A percentile compares a stretch with the other conserved stretches of the same genome.
Evolutionary conservation across 306 rosid species (phyloP).

Genomic region (Cyamopsis tetragonoloba): DNA sequence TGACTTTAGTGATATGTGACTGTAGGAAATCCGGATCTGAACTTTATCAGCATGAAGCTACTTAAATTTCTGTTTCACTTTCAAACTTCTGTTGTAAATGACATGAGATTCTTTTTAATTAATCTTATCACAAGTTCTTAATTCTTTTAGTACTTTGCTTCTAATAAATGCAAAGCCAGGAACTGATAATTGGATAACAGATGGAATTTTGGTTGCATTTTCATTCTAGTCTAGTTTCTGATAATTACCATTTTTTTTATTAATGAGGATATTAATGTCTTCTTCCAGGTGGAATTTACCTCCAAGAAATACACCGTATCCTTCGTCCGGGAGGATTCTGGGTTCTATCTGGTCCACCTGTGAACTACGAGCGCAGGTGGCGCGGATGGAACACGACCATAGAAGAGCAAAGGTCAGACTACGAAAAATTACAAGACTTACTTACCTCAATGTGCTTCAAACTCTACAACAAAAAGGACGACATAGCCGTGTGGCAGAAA

Average conservation of each 20-base stretch:
- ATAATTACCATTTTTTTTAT: no score
- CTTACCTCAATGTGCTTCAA: conserved; percentile 86
- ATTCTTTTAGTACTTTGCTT: not conserved
- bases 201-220: not conserved
- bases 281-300: conserved; percentile 83
- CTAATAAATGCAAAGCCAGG: not conserved
- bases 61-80: not conserved
- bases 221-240: not conserved
- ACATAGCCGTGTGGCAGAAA: conserved; percentile 95
- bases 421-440: conserved; percentile 67
- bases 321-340: conserved; percentile 99
- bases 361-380: conserved; percentile 84
- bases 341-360: conserved; percentile 96
- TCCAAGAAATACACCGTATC: conserved; percentile 78
- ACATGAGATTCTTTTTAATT: not conserved
- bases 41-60: conserved; percentile 1
- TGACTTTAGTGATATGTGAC: no score
- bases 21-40: no score
- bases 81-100: not conserved
- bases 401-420: conserved; percentile 83
- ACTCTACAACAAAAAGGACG: conserved; percentile 82
- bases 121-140: not conserved
- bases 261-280: not conserved
- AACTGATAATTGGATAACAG: not conserved
- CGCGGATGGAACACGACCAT: conserved; percentile 93